These are phyloP conservation scores for Galerina marginata DNA, from an alignment of 768 basidiomycete species.

Conservation along the genomic window DNA sequence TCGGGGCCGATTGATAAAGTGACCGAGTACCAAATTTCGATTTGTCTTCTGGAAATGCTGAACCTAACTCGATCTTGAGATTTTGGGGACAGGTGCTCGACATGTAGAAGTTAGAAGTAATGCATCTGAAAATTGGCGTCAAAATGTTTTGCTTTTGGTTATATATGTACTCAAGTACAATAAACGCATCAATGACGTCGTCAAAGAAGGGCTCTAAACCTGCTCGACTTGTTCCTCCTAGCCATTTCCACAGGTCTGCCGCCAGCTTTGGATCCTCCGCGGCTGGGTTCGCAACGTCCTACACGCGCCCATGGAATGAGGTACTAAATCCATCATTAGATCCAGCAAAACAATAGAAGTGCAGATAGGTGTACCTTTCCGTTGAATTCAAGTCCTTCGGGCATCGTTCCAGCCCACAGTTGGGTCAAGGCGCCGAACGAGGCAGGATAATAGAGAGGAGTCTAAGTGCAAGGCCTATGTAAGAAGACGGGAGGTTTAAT, in stretches of 20 bases:
- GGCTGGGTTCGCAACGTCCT: slow-evolving; percentile 25
- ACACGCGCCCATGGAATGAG: slow-evolving; percentile 39
- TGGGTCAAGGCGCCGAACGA: slow-evolving; percentile 54
- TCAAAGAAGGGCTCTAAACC: background rate
- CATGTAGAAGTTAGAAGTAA: too few species aligned
- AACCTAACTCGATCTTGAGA: too few species aligned
- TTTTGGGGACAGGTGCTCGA: too few species aligned
- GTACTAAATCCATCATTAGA: slow-evolving; percentile 26
- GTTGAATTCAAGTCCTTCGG: slow-evolving; percentile 44
- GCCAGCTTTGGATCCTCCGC: slow-evolving; percentile 28
- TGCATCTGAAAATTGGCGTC: too few species aligned
- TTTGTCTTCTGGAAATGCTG: too few species aligned
- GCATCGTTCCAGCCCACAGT: slow-evolving; percentile 54
- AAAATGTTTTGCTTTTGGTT: too few species aligned
- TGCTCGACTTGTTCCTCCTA: slow-evolving; percentile 37
- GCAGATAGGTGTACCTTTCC: slow-evolving; percentile 43
- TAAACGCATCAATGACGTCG: too few species aligned
- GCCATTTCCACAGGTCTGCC: slow-evolving; percentile 38
- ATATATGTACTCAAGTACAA: too few species aligned
- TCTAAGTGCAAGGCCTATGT: slow-evolving; percentile 9
- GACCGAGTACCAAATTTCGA: too few species aligned
- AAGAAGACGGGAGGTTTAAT: background rate
- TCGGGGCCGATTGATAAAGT: too few species aligned
- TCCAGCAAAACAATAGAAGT: background rate
- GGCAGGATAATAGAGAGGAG: slow-evolving; percentile 32